Conservation (phyloP, 129 eudicot genomes). For the Arctium minus region DNA sequence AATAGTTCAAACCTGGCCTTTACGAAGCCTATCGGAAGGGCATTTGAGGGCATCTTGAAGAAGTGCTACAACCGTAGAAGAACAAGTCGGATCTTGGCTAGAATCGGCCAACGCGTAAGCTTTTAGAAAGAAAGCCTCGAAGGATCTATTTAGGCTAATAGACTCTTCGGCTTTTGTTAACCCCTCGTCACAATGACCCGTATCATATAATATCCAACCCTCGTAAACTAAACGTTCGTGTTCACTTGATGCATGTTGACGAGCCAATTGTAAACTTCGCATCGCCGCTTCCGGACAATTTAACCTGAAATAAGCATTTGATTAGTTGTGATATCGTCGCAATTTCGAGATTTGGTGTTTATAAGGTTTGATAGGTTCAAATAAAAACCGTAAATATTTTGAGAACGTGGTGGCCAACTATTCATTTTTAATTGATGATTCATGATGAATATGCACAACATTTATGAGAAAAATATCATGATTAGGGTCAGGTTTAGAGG, state of each 20-base stretch:
- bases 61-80: slow-evolving; percentile 75
- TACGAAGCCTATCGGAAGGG: slow-evolving; percentile 98
- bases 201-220: slow-evolving; percentile 97
- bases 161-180: slow-evolving; percentile 93
- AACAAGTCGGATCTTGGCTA: slow-evolving; percentile 92
- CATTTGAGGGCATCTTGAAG: slow-evolving; percentile 94
- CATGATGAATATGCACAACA: no score
- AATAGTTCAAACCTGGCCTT: slow-evolving; percentile 77
- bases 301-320: slow-evolving; percentile 45
- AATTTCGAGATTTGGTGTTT: neutral
- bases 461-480: no score
- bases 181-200: slow-evolving; percentile 95
- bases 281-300: slow-evolving; percentile 98
- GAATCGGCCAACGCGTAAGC: slow-evolving; percentile 99
- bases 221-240: slow-evolving; percentile 90
- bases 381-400: no score
- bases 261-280: slow-evolving; percentile 92
- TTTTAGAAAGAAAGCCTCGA: slow-evolving; percentile 94
- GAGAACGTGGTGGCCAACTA: no score
- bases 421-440: no score
- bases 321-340: neutral
- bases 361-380: no score
- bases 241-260: slow-evolving; percentile 85
- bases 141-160: slow-evolving; percentile 73
- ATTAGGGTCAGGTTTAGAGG: no score